Conservation (phyloP, 345 rosid genomes). For the Lepidium aucheri region DNA sequence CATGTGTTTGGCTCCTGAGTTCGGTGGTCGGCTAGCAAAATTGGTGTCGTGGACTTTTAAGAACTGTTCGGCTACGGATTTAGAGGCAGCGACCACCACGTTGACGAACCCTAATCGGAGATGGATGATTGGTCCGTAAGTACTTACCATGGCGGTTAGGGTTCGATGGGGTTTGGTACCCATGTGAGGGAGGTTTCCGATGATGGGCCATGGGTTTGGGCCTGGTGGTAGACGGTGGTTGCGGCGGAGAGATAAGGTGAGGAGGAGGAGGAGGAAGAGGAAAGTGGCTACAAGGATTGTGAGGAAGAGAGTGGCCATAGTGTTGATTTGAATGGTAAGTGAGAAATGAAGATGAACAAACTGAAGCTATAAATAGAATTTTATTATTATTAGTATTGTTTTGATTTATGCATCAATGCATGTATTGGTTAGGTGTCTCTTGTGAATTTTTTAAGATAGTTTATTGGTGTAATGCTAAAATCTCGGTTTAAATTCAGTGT, state of each 20-base stretch:
- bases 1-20: conserved; percentile 75
- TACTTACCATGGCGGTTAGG: conserved; percentile 45
- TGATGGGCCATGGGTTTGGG: conserved; percentile 76
- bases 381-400: neutral
- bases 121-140: conserved; percentile 73
- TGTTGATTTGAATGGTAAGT: conserved; percentile 26
- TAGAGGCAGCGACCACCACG: conserved; percentile 78
- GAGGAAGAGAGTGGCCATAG: conserved; percentile 24
- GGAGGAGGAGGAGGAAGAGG: conserved; percentile 2
- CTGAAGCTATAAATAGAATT: neutral
- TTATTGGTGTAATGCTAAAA: no score
- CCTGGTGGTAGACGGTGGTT: conserved; percentile 68
- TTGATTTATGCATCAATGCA: neutral
- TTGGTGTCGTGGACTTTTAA: conserved; percentile 68
- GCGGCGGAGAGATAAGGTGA: conserved; percentile 11
- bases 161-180: conserved; percentile 71
- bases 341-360: neutral
- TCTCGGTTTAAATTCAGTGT: neutral
- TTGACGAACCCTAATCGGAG: conserved; percentile 69
- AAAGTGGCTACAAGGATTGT: conserved; percentile 29
- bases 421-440: neutral
- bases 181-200: conserved; percentile 86
- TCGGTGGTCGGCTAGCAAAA: conserved; percentile 88
- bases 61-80: conserved; percentile 76
- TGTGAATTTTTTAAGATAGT: no score